Evolutionary conservation across 1,139 yeast genomes (phyloP).

Genomic region (Candida tunisiensis): DNA sequence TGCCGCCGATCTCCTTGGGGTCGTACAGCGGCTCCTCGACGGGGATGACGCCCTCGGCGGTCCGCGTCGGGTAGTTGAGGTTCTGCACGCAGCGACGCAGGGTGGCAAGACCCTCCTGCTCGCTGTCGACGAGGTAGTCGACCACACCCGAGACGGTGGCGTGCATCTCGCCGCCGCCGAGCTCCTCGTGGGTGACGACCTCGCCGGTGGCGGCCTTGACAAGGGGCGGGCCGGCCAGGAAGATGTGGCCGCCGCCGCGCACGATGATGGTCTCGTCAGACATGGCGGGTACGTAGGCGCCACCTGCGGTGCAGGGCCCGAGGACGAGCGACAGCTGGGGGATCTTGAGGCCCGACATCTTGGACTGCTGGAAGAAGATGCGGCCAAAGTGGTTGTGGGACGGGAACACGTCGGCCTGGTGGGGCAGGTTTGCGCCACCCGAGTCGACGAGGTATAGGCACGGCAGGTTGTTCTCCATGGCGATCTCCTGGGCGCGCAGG

Average conservation of each 20-base stretch:
- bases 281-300: slow-evolving; percentile 22
- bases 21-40: slow-evolving; percentile 16
- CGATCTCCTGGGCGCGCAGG: slow-evolving; percentile 19
- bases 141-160: slow-evolving; percentile 18
- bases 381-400: slow-evolving; percentile 20
- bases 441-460: slow-evolving; percentile 18
- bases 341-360: slow-evolving; percentile 17
- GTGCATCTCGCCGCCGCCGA: slow-evolving; percentile 22
- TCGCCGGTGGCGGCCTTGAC: slow-evolving; percentile 23
- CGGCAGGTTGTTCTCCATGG: slow-evolving; percentile 17
- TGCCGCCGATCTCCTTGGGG: slow-evolving; percentile 17
- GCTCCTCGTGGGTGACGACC: slow-evolving; percentile 18
- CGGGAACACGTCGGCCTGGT: slow-evolving; percentile 21
- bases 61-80: slow-evolving; percentile 10
- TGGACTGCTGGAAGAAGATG: slow-evolving; percentile 18
- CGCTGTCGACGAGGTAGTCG: slow-evolving; percentile 18
- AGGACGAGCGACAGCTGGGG: slow-evolving; percentile 19
- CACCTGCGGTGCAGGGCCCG: slow-evolving; percentile 24
- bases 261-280: slow-evolving; percentile 20
- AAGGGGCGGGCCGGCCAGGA: slow-evolving; percentile 21
- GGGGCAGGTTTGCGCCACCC: slow-evolving; percentile 22
- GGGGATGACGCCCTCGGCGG: slow-evolving; percentile 1
- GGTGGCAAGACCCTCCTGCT: slow-evolving; percentile 18
- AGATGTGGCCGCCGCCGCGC: slow-evolving; percentile 19
- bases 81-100: slow-evolving; percentile 16